phyloP scores from a whole-genome alignment of 768 basidiomycete genomes.

The Psilocybe cyanescens region DNA sequence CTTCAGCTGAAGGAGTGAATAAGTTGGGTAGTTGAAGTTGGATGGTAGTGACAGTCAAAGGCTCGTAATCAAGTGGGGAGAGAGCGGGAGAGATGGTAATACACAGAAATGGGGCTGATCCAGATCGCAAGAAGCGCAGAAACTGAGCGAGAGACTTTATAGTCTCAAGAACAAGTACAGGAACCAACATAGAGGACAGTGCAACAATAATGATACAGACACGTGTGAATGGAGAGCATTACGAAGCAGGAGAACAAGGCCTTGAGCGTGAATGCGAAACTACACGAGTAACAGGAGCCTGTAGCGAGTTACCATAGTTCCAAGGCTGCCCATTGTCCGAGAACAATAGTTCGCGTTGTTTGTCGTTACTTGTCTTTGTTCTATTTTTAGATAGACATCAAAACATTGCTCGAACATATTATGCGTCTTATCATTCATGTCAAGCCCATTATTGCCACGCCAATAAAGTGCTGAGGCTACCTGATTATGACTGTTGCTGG shows the following conservation, averaged over 20 bases:
- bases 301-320: constrained; percentile 7
- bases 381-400: not conserved
- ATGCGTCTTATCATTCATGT: too few relatives aligned
- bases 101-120: constrained; percentile 25
- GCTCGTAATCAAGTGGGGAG: constrained; percentile 7
- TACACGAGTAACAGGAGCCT: not conserved
- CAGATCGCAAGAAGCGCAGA: constrained; percentile 24
- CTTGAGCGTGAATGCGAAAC: not conserved
- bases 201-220: constrained; percentile 1
- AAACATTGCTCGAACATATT: too few relatives aligned
- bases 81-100: constrained; percentile 9
- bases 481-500: too few relatives aligned
- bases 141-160: not conserved
- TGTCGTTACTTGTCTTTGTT: not conserved
- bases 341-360: constrained; percentile 5
- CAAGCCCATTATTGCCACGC: too few relatives aligned
- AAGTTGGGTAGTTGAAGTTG: constrained; percentile 16
- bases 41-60: constrained; percentile 11
- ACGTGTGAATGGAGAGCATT: not conserved
- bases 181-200: not conserved
- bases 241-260: constrained; percentile 2
- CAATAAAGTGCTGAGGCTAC: too few relatives aligned
- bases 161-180: not conserved
- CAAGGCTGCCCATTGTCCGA: not conserved
- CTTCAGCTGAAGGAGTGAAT: constrained; percentile 17